Percentiles rank a stretch among this genome's conserved stretches.
These are phyloP conservation scores for Dicorynia guianensis DNA, from an alignment of 306 rosid genomes.

Conservation along the genomic window DNA sequence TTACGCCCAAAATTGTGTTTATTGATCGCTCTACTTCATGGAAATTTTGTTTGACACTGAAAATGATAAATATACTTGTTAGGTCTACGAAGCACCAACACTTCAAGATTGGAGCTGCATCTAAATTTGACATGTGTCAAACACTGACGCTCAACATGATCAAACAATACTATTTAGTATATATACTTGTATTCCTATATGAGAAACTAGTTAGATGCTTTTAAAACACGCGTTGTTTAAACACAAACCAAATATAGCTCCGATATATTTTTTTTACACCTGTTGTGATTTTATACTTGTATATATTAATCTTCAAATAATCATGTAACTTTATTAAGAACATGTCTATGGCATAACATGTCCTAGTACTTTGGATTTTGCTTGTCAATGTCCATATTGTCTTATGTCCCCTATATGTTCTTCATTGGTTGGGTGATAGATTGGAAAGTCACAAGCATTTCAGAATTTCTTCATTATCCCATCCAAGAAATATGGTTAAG, in stretches of 20 bases:
- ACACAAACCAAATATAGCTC: neutral
- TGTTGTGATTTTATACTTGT: neutral
- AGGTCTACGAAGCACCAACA: neutral
- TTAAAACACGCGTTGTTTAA: no score
- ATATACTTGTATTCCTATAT: neutral
- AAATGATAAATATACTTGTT: neutral
- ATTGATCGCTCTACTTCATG: neutral
- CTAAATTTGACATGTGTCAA: neutral
- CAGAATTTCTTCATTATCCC: neutral
- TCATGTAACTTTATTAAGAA: neutral
- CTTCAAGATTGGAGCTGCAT: neutral
- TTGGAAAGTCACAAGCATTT: neutral
- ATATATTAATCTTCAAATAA: neutral
- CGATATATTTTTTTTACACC: neutral
- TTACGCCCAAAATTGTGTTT: neutral
- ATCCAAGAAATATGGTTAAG: neutral
- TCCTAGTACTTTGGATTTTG: neutral
- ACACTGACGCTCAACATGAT: neutral
- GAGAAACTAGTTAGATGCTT: neutral
- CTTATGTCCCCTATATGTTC: neutral
- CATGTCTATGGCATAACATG: neutral
- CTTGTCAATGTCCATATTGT: neutral
- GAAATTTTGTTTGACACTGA: neutral
- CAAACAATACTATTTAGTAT: neutral
- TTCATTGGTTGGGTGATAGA: neutral